Conservation (phyloP, 495 filamentous ascomycete species). For the Oidiodendron maius region DNA sequence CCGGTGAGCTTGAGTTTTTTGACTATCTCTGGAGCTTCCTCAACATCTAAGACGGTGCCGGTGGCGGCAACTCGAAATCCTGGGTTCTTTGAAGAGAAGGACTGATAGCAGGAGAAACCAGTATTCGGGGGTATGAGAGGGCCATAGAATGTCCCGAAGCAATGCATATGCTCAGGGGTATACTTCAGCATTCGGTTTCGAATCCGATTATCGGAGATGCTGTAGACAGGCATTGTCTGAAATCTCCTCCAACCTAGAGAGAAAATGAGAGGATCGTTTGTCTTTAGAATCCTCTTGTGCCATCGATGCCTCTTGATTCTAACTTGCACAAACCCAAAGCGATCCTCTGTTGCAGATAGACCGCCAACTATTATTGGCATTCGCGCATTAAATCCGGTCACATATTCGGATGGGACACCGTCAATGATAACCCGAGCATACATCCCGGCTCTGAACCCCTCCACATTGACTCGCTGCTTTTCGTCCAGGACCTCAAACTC, state of each 20-base stretch:
- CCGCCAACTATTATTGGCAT: constrained; percentile 87
- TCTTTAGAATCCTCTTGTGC: constrained; percentile 99
- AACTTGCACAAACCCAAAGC: constrained; percentile 91
- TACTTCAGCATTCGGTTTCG: constrained; percentile 98
- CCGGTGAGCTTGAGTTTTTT: constrained; percentile 98
- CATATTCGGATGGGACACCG: constrained; percentile 86
- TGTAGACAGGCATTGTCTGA: constrained; percentile 87
- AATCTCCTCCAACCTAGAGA: constrained; percentile 96
- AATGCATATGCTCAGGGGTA: constrained; percentile 93
- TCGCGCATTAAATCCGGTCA: constrained; percentile 76
- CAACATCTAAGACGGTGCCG: constrained; percentile 85
- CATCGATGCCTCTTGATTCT: constrained; percentile 95
- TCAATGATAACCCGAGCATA: constrained; percentile 88
- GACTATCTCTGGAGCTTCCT: constrained; percentile 91
- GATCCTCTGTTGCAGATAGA: constrained; percentile 83
- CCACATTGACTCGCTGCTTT: constrained; percentile 68
- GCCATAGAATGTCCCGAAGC: constrained; percentile 90
- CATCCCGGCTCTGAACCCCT: constrained; percentile 88
- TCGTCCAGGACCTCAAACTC: constrained; percentile 86
- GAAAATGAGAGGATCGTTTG: constrained; percentile 94
- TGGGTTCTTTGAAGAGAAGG: constrained; percentile 78
- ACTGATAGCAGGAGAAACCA: constrained; percentile 89
- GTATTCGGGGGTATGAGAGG: constrained; percentile 93
- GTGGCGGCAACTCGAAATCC: constrained; percentile 93
- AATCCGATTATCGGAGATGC: constrained; percentile 85